Evolutionary conservation across 495 filamentous ascomycete genomes (phyloP), one percentile per base, ranked within the genome.

Genomic region (Hypoxylon lenormandii): DNA sequence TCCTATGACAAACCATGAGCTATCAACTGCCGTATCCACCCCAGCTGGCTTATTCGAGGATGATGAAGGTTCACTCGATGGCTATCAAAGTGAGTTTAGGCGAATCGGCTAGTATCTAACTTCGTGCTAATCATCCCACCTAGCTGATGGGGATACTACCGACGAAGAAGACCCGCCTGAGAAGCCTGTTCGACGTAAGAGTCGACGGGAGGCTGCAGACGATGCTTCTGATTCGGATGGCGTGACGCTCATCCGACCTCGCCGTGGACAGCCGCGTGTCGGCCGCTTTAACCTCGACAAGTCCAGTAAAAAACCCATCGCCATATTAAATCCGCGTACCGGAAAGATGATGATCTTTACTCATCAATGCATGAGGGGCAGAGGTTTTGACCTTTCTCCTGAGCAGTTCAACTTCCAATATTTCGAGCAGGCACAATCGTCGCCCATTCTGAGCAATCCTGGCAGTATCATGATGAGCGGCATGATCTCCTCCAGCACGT

Each of bases 131-230:
- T 76, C 37, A 37, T 56, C 54, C 40, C 54, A 69, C 71, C 28
- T 79, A 94, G 91, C 90, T 75, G 92, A 94, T 79, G 91, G 91
- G 55, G 91, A 93, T 67, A 94, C 92, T 37, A 94, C 91, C 68
- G 74, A 76, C 54, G 92, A 94, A 71, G 92, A 94, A 80, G 91
- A 93, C 55, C 80, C 88, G 5, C 87, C 87, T 48, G 86, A 82
- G 58, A 80, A 79, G 16, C 69, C 70, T 77, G 82, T 74, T 81
- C 88, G 88, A 37, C 84, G 85, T 62, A 88, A 85, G 70, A 76
- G 80, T 71, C 74, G 81, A 66, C 77, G 79, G 38, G 70, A 74
- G 56, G 26, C 65, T 19, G 66, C 68, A 22, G 80, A 78, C 55
- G 72, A 77, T 15, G 78, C 74, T 37, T 84, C 81, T 3, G 81